These are phyloP conservation scores for Plasmodium berghei DNA, from an alignment of 169 alveolate species.

Conservation along the genomic window DNA sequence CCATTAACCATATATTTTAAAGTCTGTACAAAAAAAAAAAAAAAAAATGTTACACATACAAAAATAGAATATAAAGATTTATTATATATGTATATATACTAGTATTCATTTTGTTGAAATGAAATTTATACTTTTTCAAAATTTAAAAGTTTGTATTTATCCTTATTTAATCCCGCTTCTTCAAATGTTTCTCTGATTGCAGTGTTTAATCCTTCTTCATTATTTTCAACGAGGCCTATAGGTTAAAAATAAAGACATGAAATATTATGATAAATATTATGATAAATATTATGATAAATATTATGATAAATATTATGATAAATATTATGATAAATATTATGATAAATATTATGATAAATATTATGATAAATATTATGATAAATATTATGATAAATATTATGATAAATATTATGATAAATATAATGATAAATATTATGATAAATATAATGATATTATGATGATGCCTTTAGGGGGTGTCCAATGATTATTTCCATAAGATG, in stretches of 20 bases:
- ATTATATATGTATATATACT: not conserved
- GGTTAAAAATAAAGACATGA: not conserved
- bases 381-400: not conserved
- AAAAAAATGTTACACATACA: not conserved
- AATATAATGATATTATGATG: not conserved
- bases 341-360: not conserved
- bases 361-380: no score
- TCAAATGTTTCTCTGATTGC: slow-evolving; percentile 85
- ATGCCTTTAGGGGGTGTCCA: slow-evolving; percentile 88
- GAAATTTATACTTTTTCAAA: slow-evolving; percentile 63
- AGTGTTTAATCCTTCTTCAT: slow-evolving; percentile 77
- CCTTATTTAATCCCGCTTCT: slow-evolving; percentile 81
- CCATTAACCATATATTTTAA: slow-evolving; percentile 80
- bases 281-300: no score
- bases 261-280: not conserved
- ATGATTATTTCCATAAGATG: slow-evolving; percentile 83
- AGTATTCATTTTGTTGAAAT: not conserved
- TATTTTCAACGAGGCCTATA: slow-evolving; percentile 81
- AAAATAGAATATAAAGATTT: not conserved
- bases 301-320: not conserved
- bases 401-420: not conserved
- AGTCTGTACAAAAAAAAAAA: slow-evolving; percentile 29
- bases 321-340: not conserved
- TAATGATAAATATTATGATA: not conserved
- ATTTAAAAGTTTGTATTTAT: slow-evolving; percentile 73